These are phyloP conservation scores for Colletotrichum godetiae DNA, from an alignment of 2,329 filamentous ascomycete genomes.

Conservation along the genomic window DNA sequence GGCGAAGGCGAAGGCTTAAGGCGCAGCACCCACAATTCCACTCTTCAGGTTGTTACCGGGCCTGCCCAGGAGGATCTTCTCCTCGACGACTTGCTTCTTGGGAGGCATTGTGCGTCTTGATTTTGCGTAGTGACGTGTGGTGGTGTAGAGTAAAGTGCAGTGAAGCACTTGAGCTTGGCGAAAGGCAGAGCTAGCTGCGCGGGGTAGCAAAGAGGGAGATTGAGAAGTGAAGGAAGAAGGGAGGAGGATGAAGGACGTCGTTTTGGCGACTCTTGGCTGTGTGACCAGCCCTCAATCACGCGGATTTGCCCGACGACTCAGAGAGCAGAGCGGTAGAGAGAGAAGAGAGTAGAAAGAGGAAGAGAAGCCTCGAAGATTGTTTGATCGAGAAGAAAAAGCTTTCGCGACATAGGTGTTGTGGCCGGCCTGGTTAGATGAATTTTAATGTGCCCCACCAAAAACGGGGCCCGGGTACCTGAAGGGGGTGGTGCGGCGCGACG, in stretches of 20 bases:
- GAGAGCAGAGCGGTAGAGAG: constrained; percentile 27
- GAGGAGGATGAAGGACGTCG: constrained; percentile 53
- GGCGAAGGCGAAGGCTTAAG: background rate
- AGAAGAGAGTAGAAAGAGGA: constrained; percentile 26
- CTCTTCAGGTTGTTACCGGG: constrained; percentile 99
- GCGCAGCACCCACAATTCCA: constrained; percentile 81
- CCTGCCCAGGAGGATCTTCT: constrained; percentile 95
- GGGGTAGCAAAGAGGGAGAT: constrained; percentile 58
- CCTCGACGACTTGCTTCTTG: constrained; percentile 91
- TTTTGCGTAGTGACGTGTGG: constrained; percentile 70
- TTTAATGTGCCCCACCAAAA: constrained; percentile 35
- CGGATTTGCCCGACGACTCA: constrained; percentile 29
- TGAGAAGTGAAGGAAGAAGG: constrained; percentile 65
- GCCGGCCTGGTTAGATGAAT: constrained; percentile 35
- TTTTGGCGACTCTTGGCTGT: constrained; percentile 53
- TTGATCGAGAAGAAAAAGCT: constrained; percentile 40
- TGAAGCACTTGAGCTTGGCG: constrained; percentile 62
- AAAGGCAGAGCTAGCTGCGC: constrained; percentile 77
- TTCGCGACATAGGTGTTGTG: constrained; percentile 27
- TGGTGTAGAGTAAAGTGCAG: constrained; percentile 59
- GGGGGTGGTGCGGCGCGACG: constrained; percentile 11
- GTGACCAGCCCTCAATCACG: constrained; percentile 53
- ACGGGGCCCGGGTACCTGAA: constrained; percentile 3
- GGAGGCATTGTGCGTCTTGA: constrained; percentile 84
- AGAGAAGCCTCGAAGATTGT: constrained; percentile 24